Conservation (phyloP, 352 stramenopile genomes). For the Pythium angustatum region DNA sequence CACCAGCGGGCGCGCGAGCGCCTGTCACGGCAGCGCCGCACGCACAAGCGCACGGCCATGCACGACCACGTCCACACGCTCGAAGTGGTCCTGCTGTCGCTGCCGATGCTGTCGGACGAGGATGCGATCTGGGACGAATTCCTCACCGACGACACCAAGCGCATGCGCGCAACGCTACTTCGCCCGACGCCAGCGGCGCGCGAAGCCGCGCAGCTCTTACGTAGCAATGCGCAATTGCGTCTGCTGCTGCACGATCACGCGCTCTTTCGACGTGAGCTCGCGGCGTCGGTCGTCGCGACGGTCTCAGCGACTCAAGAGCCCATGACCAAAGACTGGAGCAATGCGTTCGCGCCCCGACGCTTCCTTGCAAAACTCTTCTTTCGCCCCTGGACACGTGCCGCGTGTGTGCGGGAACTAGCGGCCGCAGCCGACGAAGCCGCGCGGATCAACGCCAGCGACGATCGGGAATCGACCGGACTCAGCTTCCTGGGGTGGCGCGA, state of each 20-base stretch:
- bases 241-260: slow-evolving; percentile 9
- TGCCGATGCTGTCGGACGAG: slow-evolving; percentile 2
- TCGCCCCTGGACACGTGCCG: no score
- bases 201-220: not conserved
- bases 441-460: not conserved
- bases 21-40: not conserved
- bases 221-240: not conserved
- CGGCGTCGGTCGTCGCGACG: not conserved
- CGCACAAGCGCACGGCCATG: not conserved
- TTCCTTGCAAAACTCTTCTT: no score
- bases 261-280: not conserved
- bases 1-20: no score
- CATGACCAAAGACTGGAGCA: no score
- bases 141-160: slow-evolving; percentile 12
- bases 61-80: not conserved
- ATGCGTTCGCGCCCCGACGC: no score
- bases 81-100: slow-evolving; percentile 4
- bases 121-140: slow-evolving; percentile 15
- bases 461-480: slow-evolving; percentile 2
- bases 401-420: no score
- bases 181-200: not conserved
- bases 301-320: not conserved
- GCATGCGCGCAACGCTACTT: not conserved
- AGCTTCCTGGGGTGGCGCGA: slow-evolving; percentile 21
- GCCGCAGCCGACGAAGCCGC: no score